A percentile compares a stretch with the other conserved stretches of the same genome.
These are phyloP conservation scores for Trametes polyzona DNA, from an alignment of 1,284 basidiomycete genomes.

Conservation along the genomic window DNA sequence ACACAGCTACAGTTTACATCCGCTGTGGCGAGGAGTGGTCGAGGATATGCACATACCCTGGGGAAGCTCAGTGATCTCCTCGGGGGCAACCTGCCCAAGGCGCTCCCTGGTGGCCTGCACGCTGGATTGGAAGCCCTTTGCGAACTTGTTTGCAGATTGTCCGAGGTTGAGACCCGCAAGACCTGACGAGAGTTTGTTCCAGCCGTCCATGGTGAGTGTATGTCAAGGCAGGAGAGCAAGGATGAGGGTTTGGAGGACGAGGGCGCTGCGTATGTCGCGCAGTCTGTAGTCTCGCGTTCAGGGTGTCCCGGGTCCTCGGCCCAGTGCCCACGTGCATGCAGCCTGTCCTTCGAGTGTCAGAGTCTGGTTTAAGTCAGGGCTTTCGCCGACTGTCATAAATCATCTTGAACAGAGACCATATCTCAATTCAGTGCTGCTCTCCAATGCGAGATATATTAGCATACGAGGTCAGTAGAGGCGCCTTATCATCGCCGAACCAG, in stretches of 20 bases:
- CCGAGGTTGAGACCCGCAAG: constrained; percentile 66
- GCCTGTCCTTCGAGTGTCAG: no score
- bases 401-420: no score
- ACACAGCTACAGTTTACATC: constrained; percentile 15
- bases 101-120: constrained; percentile 92
- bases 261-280: constrained; percentile 14
- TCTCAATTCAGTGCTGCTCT: no score
- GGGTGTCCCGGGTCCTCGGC: no score
- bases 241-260: constrained; percentile 2
- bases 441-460: no score
- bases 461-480: no score
- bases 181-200: constrained; percentile 69
- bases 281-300: no score
- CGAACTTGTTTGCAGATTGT: constrained; percentile 72
- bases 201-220: constrained; percentile 67
- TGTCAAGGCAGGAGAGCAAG: constrained; percentile 5
- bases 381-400: no score
- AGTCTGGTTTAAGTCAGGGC: no score
- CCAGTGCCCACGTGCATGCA: no score
- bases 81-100: constrained; percentile 89
- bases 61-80: constrained; percentile 96
- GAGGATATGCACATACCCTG: constrained; percentile 53
- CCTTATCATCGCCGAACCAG: no score
- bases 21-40: no score
- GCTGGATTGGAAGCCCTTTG: constrained; percentile 85